Evolutionary conservation across 1,284 basidiomycete genomes (phyloP), one percentile per base, ranked within the genome.

Genomic region (Waitea zeae): DNA sequence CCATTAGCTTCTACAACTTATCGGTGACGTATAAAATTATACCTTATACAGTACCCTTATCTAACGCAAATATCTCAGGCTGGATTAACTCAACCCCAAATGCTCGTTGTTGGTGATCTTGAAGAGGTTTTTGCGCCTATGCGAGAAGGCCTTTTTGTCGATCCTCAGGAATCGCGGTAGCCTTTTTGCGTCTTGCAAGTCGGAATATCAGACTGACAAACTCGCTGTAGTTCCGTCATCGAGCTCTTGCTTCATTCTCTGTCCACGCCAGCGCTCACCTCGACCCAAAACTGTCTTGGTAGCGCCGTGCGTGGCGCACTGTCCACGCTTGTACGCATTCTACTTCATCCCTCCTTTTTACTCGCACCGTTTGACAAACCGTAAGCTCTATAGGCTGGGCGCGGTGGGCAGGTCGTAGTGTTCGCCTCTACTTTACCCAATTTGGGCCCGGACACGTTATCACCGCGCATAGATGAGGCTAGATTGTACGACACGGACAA

Each of bases 91-190:
- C 57, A 64, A 41, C 69, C 78, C 1, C 67, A 73, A 35, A 83
- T 95, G 66, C 62, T 93, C 28, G 72, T 98, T 29, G 72, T 97
- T 4, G 62, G 83, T 1, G 95, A 98, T 49, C 59, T 97, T 22
- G 73, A 92, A 17, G 95, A 98, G 45, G 77, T 90, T 18, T 98
- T 93, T 52, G 57, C 87, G 2, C 95, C 95, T 0, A 56, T 92
- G 22, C 64, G 62, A 22, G 60, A 66, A 9, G 81, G 80, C 1
- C 62, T 95, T 31, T 81, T 97, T 39, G 89, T 82, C 5, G 72
- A 89, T 43, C 80, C 88, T 1, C 49, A 53, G 39, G 68, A 77
- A 38, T 79, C 74, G 30, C 65, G 72, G 80, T 84, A 45, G 39
- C 31, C 11, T 30, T 17, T 2, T 34, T 34, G 17, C 30, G 13